Evolutionary conservation across 2,329 filamentous ascomycete species (phyloP).

Genomic region (Anisogramma anomala): DNA sequence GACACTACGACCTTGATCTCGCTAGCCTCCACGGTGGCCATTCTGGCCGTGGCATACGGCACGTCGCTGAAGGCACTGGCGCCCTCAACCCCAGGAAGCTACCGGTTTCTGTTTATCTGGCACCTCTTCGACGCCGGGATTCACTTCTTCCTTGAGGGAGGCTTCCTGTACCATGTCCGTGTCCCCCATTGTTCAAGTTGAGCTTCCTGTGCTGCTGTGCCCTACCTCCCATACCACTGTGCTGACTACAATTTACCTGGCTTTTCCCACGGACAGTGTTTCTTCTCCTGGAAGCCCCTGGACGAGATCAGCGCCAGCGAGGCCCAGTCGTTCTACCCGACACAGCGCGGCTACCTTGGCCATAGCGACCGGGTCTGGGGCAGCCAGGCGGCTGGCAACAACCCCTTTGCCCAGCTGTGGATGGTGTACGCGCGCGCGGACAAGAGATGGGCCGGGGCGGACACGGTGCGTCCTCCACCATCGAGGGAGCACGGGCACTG

Average conservation of each 20-base stretch:
- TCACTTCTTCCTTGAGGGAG: slow-evolving; percentile 83
- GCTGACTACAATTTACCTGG: neutral
- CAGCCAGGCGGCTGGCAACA: slow-evolving; percentile 42
- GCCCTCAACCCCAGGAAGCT: slow-evolving; percentile 38
- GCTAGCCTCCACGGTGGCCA: slow-evolving; percentile 41
- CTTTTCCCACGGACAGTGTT: slow-evolving; percentile 39
- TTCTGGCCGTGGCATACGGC: slow-evolving; percentile 38
- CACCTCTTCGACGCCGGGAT: slow-evolving; percentile 87
- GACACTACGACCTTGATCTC: slow-evolving; percentile 50
- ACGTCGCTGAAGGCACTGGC: slow-evolving; percentile 38
- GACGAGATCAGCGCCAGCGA: slow-evolving; percentile 22
- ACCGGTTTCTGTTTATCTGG: slow-evolving; percentile 82
- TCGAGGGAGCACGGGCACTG: neutral
- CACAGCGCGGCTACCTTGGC: slow-evolving; percentile 42
- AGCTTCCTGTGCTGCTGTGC: neutral
- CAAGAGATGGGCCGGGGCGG: slow-evolving; percentile 50
- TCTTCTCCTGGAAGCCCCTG: slow-evolving; percentile 50
- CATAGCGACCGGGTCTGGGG: slow-evolving; percentile 40
- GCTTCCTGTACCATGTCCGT: slow-evolving; percentile 65
- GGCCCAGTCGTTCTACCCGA: slow-evolving; percentile 30
- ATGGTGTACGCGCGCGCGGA: slow-evolving; percentile 59
- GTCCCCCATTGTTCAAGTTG: no score
- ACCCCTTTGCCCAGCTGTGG: slow-evolving; percentile 49
- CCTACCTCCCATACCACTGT: no score
- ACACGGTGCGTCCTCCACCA: slow-evolving; percentile 33